Evolutionary conservation across 2,329 filamentous ascomycete genomes (phyloP).

Genomic region (Sporothrix euskadiensis): DNA sequence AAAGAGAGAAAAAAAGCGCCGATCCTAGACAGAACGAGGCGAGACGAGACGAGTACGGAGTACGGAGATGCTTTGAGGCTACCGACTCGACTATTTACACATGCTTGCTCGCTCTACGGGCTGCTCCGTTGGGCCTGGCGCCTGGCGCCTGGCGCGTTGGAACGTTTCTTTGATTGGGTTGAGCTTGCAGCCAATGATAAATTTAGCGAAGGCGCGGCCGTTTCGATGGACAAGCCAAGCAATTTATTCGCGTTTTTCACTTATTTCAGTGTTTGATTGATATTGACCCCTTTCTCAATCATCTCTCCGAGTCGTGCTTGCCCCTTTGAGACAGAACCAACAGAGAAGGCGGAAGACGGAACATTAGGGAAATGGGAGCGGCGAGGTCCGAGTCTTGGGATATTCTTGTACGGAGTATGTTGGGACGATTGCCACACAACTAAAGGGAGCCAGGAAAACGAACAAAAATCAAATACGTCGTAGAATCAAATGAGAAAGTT

Average conservation of each 20-base stretch:
- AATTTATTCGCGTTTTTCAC: neutral
- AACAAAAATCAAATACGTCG: neutral
- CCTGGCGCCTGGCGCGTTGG: constrained; percentile 1
- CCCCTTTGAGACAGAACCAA: neutral
- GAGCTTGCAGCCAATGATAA: neutral
- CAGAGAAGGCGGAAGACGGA: neutral
- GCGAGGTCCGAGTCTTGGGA: neutral
- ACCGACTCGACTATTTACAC: neutral
- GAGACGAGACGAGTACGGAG: neutral
- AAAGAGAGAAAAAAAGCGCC: neutral
- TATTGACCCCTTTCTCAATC: neutral
- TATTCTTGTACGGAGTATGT: neutral
- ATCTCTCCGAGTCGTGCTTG: neutral
- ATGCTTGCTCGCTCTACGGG: neutral
- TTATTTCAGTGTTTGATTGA: neutral
- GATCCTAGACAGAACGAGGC: neutral
- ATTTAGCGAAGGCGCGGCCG: constrained; percentile 6
- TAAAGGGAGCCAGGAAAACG: neutral
- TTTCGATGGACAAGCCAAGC: neutral
- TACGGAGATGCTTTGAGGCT: neutral
- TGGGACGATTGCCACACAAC: neutral
- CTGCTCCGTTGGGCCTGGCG: constrained; percentile 14
- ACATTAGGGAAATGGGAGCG: neutral
- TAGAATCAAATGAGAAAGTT: neutral
- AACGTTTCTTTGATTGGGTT: neutral